Percentiles rank a stretch among this genome's conserved stretches.
Conservation (phyloP, 225 moss, liverwort and hornwort genomes). For the Straminergon stramineum region DNA sequence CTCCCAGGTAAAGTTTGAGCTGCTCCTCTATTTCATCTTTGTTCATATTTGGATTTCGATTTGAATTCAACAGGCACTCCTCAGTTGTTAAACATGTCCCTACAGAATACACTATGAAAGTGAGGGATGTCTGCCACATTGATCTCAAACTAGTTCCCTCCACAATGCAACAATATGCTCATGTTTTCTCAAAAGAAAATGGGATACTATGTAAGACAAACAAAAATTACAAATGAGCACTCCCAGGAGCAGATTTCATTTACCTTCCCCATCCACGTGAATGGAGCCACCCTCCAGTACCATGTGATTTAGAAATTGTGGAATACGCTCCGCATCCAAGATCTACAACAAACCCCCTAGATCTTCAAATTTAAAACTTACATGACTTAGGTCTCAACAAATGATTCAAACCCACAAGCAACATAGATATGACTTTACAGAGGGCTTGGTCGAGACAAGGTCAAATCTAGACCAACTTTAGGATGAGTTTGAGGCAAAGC, state of each 20-base stretch:
- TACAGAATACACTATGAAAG: slow-evolving; percentile 4
- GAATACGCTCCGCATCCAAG: slow-evolving; percentile 76
- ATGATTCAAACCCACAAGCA: background rate
- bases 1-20: slow-evolving; percentile 68
- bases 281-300: slow-evolving; percentile 84
- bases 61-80: slow-evolving; percentile 80
- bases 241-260: background rate
- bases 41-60: slow-evolving; percentile 75
- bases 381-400: background rate
- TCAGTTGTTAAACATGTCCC: slow-evolving; percentile 95
- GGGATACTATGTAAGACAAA: background rate
- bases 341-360: slow-evolving; percentile 47
- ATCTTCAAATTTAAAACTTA: slow-evolving; percentile 6
- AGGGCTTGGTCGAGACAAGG: background rate
- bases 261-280: slow-evolving; percentile 99
- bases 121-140: background rate
- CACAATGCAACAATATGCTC: background rate
- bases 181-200: background rate
- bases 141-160: background rate
- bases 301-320: slow-evolving; percentile 67
- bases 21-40: slow-evolving; percentile 79
- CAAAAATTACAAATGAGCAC: background rate
- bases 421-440: background rate
- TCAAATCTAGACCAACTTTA: background rate
- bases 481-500: background rate